These are phyloP conservation scores for Amanita rubescens DNA, from an alignment of 768 basidiomycete genomes.

Conservation along the genomic window DNA sequence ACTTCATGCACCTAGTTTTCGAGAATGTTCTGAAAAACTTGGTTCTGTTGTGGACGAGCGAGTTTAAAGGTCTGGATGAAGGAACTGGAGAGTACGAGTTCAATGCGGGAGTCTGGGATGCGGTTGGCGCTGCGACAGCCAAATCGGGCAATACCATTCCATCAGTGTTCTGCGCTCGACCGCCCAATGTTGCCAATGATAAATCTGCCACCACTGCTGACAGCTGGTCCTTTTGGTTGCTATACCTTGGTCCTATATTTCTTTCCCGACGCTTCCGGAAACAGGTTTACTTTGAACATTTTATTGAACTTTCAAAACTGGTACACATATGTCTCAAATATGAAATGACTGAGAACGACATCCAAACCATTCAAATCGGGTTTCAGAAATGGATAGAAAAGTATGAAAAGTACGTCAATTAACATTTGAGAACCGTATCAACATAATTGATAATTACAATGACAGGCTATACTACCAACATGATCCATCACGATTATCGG, in stretches of 20 bases:
- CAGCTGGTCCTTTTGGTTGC: constrained; percentile 31
- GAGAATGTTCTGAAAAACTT: constrained; percentile 38
- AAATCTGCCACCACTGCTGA: constrained; percentile 36
- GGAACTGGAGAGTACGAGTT: constrained; percentile 24
- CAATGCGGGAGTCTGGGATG: constrained; percentile 29
- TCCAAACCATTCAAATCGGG: constrained; percentile 19
- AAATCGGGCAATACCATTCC: constrained; percentile 30
- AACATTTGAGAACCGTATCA: too few species aligned
- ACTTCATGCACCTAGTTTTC: constrained; percentile 44
- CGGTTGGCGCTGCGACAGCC: constrained; percentile 26
- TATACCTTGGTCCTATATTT: constrained; percentile 31
- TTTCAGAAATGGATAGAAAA: constrained; percentile 29
- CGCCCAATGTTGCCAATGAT: too few species aligned
- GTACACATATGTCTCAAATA: constrained; percentile 30
- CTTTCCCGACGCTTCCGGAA: constrained; percentile 24
- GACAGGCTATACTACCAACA: constrained; percentile 21
- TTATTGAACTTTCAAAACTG: constrained; percentile 30
- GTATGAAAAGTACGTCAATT: too few species aligned
- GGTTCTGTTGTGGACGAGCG: constrained; percentile 28
- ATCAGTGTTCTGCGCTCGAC: constrained; percentile 25
- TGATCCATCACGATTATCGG: constrained; percentile 13
- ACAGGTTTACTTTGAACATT: constrained; percentile 34
- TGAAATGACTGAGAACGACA: constrained; percentile 20
- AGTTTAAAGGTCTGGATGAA: constrained; percentile 32
- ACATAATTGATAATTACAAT: neutral